Evolutionary conservation across 2,329 filamentous ascomycete species (phyloP).

Genomic region (Colletotrichum acutatum): DNA sequence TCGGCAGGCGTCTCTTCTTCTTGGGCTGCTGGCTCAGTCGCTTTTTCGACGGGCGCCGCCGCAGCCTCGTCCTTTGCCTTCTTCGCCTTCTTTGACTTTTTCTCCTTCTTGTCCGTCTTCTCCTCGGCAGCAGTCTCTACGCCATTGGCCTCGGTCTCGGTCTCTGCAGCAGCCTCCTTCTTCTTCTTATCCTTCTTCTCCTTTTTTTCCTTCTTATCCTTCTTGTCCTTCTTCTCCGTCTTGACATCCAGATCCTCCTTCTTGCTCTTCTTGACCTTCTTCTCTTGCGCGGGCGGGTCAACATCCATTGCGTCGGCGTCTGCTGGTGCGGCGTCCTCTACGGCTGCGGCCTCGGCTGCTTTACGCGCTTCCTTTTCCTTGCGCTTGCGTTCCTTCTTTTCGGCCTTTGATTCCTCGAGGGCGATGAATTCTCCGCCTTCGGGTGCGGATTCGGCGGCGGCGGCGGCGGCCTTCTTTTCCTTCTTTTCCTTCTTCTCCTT

Average conservation of each 20-base stretch:
- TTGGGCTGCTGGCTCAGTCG: slow-evolving; percentile 5
- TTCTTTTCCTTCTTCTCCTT: slow-evolving; percentile 38
- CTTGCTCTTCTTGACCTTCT: slow-evolving; percentile 43
- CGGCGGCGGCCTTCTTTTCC: slow-evolving; percentile 3
- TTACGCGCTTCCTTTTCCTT: slow-evolving; percentile 38
- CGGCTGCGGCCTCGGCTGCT: slow-evolving; percentile 18
- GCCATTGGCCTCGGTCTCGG: slow-evolving; percentile 39
- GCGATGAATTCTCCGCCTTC: slow-evolving; percentile 24
- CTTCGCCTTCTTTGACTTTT: slow-evolving; percentile 46
- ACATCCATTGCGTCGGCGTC: slow-evolving; percentile 30
- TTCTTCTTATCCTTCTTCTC: slow-evolving; percentile 41
- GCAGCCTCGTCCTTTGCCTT: slow-evolving; percentile 47
- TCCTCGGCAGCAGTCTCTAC: slow-evolving; percentile 37
- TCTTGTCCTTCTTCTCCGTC: slow-evolving; percentile 44
- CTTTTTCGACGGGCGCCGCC: slow-evolving; percentile 16
- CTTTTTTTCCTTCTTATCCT: slow-evolving; percentile 32
- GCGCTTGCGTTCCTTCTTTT: slow-evolving; percentile 45
- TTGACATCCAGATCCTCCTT: slow-evolving; percentile 39
- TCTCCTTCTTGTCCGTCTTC: slow-evolving; percentile 37
- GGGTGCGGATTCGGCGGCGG: background rate
- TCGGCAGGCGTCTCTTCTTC: slow-evolving; percentile 25
- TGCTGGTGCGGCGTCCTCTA: background rate
- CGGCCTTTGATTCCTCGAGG: slow-evolving; percentile 35
- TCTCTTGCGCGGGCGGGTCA: slow-evolving; percentile 28
- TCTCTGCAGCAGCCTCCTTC: slow-evolving; percentile 38